Conservation (phyloP, 2,329 filamentous ascomycete species). For the Massarina eburnea region DNA sequence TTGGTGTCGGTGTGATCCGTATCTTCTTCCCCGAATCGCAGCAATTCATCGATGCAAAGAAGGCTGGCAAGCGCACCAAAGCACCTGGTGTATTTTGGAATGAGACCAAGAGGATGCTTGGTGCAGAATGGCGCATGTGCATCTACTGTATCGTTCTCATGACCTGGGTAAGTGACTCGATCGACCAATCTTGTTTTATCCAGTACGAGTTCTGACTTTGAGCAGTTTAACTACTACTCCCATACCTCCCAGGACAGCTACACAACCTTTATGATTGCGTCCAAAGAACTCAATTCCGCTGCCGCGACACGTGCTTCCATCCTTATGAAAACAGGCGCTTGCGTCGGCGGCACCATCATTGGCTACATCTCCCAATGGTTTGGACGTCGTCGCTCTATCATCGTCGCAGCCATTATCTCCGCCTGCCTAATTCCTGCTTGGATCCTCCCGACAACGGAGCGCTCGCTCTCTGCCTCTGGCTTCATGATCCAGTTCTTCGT, state of each 20-base stretch:
- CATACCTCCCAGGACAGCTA: constrained; percentile 82
- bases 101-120: constrained; percentile 69
- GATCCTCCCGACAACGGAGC: constrained; percentile 66
- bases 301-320: constrained; percentile 74
- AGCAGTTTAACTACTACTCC: constrained; percentile 63
- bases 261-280: constrained; percentile 75
- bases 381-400: constrained; percentile 70
- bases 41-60: constrained; percentile 72
- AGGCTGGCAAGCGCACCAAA: constrained; percentile 55
- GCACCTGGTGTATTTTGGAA: constrained; percentile 61
- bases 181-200: background rate
- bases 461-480: constrained; percentile 62
- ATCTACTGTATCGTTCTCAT: constrained; percentile 77
- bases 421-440: constrained; percentile 67
- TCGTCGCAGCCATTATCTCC: constrained; percentile 62
- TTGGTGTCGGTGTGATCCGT: constrained; percentile 68
- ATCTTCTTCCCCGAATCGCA: constrained; percentile 72
- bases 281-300: constrained; percentile 68
- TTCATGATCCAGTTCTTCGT: constrained; percentile 67
- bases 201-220: constrained; percentile 23
- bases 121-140: constrained; percentile 73
- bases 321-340: constrained; percentile 77
- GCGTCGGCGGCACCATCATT: constrained; percentile 70
- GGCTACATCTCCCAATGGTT: constrained; percentile 76
- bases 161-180: constrained; percentile 57